phyloP scores from a whole-genome alignment of 2,329 filamentous ascomycete genomes.

The Pseudogymnoascus verrucosus region DNA sequence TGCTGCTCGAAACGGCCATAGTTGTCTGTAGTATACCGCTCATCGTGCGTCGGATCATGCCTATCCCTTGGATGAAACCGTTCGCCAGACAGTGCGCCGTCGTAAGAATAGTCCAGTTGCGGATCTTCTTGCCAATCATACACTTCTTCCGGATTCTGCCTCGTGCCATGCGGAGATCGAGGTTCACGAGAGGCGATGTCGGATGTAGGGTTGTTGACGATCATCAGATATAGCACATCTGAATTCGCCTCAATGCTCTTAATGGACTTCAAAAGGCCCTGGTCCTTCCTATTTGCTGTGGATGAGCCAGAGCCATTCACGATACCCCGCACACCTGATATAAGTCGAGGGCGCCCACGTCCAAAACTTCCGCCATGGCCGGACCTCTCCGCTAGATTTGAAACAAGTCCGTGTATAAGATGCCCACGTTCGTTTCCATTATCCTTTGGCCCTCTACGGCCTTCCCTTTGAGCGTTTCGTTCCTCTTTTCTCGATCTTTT shows the following conservation, averaged over 20 bases:
- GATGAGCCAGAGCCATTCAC: background rate
- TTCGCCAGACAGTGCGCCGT: background rate
- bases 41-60: background rate
- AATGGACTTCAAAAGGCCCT: background rate
- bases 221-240: constrained; percentile 43
- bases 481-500: background rate
- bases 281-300: background rate
- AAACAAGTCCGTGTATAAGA: background rate
- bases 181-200: background rate
- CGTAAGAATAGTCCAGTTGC: background rate
- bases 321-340: background rate
- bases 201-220: constrained; percentile 40
- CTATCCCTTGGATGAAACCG: background rate
- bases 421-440: background rate
- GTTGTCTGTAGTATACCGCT: background rate
- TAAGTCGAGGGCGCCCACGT: background rate
- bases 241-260: constrained; percentile 17
- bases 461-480: background rate
- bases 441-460: background rate
- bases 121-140: background rate
- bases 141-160: background rate
- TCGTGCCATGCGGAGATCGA: background rate
- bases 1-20: background rate
- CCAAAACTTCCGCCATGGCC: background rate
- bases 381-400: background rate